Base-by-base conservation (phyloP, 1,284 basidiomycete genomes). In the Marasmius oreades region DNA sequence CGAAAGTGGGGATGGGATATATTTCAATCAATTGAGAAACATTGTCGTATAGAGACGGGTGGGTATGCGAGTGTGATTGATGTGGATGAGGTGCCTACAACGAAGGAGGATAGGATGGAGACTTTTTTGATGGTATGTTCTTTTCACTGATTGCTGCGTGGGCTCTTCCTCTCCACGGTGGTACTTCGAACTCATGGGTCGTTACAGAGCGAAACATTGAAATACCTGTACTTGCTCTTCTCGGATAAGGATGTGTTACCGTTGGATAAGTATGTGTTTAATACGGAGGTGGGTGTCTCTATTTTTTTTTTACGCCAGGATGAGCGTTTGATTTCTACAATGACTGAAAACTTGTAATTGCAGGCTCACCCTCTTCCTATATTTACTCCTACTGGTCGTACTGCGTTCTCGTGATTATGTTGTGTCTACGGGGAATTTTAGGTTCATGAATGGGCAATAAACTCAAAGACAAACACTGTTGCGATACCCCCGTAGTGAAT, bases 141-240 rank as follows among this genome's bases (percentile, higher is more conserved):
- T 31, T 31, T 31, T 31, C n/a, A n/a, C n/a, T n/a, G n/a, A n/a
- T n/a, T n/a, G n/a, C 28, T 31, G 28, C 28, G 10, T 5, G 28
- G 28, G 10, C 10, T 10, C 10, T 5, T 31, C 28, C 10, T 10
- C 10, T 5, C 10, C 28, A 5, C 5, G 28, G 28, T 5, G 28
- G 28, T 5, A 4, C 5, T 31, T 31, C 28, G 4, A 31, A 31
- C 28, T 31, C 28, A 31, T 10, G 28, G 10, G 10, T 31, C 28
- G 28, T 31, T 31, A 26, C 68, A 89, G 85, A 89, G 88, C 64
- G 95, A 98, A 73, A 98, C 95, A 5, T 73, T 98, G 57, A 98
- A 99, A 71, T 99, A 99, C 72, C 76, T 99, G 42, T 98, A 91
- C 68, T 73, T 98, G 59, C 74, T 97, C 4, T 98, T 97, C 68